Conservation (phyloP, 257 asterid species). For the Hygrophila difformis region DNA sequence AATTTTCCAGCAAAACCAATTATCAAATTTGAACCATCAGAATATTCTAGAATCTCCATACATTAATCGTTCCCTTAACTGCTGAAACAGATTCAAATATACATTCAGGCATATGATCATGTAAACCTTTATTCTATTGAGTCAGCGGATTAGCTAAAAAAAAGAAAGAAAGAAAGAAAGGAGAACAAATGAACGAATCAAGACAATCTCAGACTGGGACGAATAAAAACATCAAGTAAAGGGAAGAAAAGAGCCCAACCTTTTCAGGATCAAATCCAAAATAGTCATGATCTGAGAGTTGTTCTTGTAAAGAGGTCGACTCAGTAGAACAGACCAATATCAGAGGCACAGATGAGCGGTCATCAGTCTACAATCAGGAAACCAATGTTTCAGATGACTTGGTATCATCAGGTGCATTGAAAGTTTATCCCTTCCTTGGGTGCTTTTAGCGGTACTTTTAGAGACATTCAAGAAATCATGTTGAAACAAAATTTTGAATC, state of each 20-base stretch:
- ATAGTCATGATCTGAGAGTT: slow-evolving; percentile 49
- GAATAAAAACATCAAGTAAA: background rate
- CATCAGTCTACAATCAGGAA: slow-evolving; percentile 45
- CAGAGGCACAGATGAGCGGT: slow-evolving; percentile 59
- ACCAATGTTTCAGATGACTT: slow-evolving; percentile 20
- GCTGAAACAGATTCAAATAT: background rate
- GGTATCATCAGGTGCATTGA: slow-evolving; percentile 22
- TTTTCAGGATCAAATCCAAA: slow-evolving; percentile 71
- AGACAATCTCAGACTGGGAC: too few relatives aligned
- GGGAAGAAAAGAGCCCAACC: slow-evolving; percentile 32
- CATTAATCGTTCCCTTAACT: background rate
- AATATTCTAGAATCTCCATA: background rate
- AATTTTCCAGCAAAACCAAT: too few relatives aligned
- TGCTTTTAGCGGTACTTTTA: slow-evolving; percentile 12
- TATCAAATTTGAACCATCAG: background rate
- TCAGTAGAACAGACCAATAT: slow-evolving; percentile 52
- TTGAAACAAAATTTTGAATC: slow-evolving; percentile 9
- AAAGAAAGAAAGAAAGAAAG: too few relatives aligned
- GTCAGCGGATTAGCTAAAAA: too few relatives aligned
- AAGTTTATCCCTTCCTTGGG: slow-evolving; percentile 3
- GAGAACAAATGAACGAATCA: too few relatives aligned
- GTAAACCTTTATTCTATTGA: too few relatives aligned
- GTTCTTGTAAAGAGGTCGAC: slow-evolving; percentile 41
- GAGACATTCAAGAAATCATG: slow-evolving; percentile 24
- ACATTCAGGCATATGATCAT: too few relatives aligned